Evolutionary conservation across 2,329 filamentous ascomycete species (phyloP), one percentile per base, ranked within the genome.

Genomic region (Tolypocladium amazonense): DNA sequence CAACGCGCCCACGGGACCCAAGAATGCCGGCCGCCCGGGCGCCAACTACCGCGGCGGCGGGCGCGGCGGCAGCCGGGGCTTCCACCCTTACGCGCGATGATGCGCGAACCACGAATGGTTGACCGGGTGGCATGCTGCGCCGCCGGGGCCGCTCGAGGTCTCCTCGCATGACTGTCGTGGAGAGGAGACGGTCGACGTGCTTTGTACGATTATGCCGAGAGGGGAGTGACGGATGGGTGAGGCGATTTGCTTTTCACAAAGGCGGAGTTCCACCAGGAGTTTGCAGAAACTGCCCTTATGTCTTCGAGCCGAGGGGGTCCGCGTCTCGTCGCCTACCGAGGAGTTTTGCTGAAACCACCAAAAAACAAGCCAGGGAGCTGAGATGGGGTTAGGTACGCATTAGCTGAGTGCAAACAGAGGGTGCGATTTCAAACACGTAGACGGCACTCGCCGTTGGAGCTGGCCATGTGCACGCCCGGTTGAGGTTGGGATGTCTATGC

Each of bases 1-100:
- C 59, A 84, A 83, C 64, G 85, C 94, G 7, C 94, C 94, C 0
- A 99, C 94, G 0, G 94, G 94, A 0, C 94, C 94, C 5, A 96
- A 96, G 81, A 99, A 97, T 69, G 91, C 92, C 1, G 92, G 92
- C 33, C 89, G 88, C 70, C 91, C 92, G 1, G 92, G 92, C 20
- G 91, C 90, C 1, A 96, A 96, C 75, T 97, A 97, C 73, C 88
- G 93, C 47, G 93, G 94, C 58, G 93, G 93, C 57, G 91, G 93
- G 23, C 80, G 90, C 62, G 89, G 90, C 61, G 84, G 86, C 30
- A 82, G 81, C 73, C 79, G 90, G 35, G 90, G 89, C 3, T 96
- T 84, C 75, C 90, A 95, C 71, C 91, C 91, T 38, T 96, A 96
- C 74, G 73, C 75, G 23, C 70, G 74, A 60, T 75, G 65, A 11